A percentile compares a stretch with the other conserved stretches of the same genome.
phyloP scores from a whole-genome alignment of 1,284 basidiomycete genomes.

The Ceratobasidium sp. region DNA sequence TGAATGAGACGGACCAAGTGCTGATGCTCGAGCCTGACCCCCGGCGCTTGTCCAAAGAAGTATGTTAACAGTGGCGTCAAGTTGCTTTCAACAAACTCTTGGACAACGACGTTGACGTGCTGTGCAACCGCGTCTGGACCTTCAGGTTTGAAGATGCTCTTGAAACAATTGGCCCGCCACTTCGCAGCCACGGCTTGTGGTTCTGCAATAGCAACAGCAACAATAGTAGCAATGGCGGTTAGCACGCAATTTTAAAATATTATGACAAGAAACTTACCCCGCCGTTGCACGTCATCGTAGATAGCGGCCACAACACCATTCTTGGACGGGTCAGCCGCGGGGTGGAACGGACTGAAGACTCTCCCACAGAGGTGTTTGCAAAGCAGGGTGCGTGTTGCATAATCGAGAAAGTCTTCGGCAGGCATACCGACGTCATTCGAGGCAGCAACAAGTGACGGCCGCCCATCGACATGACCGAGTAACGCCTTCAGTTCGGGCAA shows the following conservation, averaged over 20 bases:
- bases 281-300: conserved; percentile 11
- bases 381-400: conserved; percentile 20
- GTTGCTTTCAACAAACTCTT: neutral
- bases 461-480: conserved; percentile 23
- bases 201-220: neutral
- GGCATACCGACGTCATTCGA: conserved; percentile 7
- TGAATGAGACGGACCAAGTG: neutral
- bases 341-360: conserved; percentile 43
- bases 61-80: neutral
- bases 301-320: neutral
- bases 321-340: neutral
- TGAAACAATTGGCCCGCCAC: conserved; percentile 32
- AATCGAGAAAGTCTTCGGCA: conserved; percentile 45
- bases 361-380: conserved; percentile 11
- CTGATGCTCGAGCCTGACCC: neutral
- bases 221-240: neutral
- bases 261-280: neutral
- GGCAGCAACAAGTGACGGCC: conserved; percentile 13
- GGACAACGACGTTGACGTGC: neutral
- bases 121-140: neutral
- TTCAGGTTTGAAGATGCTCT: conserved; percentile 2
- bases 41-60: conserved; percentile 13
- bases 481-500: conserved; percentile 5
- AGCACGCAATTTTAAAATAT: neutral
- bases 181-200: conserved; percentile 22